Evolutionary conservation across 2,329 filamentous ascomycete species (phyloP), one percentile per base, ranked within the genome.

Genomic region (Seiridium unicorne): DNA sequence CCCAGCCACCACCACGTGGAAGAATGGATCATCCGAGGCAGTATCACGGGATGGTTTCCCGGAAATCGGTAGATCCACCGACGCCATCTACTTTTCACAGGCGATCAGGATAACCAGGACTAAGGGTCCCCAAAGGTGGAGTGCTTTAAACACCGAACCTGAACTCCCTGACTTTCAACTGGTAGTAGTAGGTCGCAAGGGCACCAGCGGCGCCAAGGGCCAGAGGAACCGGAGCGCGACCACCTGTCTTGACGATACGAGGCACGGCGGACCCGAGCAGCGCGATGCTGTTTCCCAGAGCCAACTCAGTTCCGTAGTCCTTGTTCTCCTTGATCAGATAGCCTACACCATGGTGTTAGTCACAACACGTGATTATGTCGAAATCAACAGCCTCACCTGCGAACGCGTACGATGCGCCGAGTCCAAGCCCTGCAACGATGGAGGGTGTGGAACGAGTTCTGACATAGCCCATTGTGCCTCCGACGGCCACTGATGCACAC

Each of bases 291-390:
- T 74, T 78, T 44, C 72, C 75, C 4, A 78, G 69, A 1, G 76
- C 76, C 40, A 78, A 69, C 68, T 78, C 76, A 8, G 76, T 67
- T 42, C 76, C 76, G 55, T 77, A 76, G 67, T 78, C 75, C 66
- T 75, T 75, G 67, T 78, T 78, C 58, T 72, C 65, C 65, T 75
- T 76, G 59, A 78, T 69, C 31, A 78, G 72, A 49, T 78, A 78
- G 51, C 75, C 76, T 78, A 5, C 1, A 36, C 5, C 6, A 26
- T n/a, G 44, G 7, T n/a, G 32, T 47, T 34, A 48, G 47, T 11
- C 6, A 46, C 3, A 9, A 11, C 31, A 3, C 5, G 38, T 26
- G 6, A 40, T 46, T 8, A 51, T 7, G 13, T 13, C n/a, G 11
- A 18, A 38, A 18, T 26, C 9, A 44, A 8, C 18, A 51, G 34